Evolutionary conservation across 352 stramenopile genomes (phyloP).

Genomic region (Phytophthora citrophthora): DNA sequence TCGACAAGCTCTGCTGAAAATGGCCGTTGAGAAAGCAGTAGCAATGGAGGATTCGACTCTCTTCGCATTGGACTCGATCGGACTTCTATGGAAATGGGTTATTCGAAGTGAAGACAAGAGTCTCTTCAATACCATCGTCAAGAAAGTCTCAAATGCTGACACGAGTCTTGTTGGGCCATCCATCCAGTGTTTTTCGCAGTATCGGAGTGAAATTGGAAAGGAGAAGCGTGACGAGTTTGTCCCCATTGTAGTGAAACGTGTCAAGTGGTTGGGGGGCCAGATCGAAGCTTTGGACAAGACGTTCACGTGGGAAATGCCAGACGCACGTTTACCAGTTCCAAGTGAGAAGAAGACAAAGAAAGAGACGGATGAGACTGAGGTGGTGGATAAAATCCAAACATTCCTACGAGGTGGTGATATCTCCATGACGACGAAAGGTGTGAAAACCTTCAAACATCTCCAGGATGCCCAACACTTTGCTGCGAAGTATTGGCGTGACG

Average conservation of each 20-base stretch:
- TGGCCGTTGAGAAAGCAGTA: not conserved
- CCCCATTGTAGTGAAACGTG: not conserved
- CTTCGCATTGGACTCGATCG: not conserved
- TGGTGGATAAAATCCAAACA: slow-evolving; percentile 6
- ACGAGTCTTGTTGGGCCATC: not conserved
- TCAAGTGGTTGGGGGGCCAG: slow-evolving; percentile 11
- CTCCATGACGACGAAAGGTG: slow-evolving; percentile 7
- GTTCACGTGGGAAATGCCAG: slow-evolving; percentile 27
- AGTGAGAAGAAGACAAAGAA: too few species aligned
- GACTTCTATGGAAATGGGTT: slow-evolving; percentile 1
- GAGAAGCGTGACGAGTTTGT: not conserved
- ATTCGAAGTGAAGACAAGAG: not conserved
- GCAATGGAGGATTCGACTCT: not conserved
- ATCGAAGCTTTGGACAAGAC: not conserved
- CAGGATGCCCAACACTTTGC: slow-evolving; percentile 11
- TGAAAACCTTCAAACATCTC: not conserved
- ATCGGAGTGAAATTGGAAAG: not conserved
- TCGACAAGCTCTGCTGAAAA: not conserved
- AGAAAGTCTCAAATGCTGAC: not conserved
- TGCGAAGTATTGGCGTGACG: not conserved
- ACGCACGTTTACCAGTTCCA: not conserved
- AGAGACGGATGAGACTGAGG: too few species aligned
- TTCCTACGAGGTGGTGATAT: slow-evolving; percentile 24
- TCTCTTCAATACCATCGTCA: not conserved
- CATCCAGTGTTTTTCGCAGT: not conserved